phyloP scores from a whole-genome alignment of 2,329 filamentous ascomycete species.

The Emmonsia crescens region DNA sequence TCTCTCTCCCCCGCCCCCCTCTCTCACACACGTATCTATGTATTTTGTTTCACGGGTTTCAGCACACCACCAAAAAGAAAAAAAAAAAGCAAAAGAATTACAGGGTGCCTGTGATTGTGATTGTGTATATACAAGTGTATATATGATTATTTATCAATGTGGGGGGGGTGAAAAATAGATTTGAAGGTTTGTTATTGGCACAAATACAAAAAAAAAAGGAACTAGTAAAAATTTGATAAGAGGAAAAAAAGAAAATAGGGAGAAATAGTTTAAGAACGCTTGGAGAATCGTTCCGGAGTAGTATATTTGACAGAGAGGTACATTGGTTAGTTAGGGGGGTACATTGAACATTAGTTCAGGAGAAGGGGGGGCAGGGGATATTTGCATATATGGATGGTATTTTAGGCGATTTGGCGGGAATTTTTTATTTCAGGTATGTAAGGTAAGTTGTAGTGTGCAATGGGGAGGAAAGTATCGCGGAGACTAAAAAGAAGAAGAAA shows the following conservation, averaged over 20 bases:
- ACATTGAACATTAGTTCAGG: neutral
- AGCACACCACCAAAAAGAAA: too few relatives aligned
- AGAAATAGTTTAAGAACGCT: neutral
- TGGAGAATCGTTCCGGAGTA: neutral
- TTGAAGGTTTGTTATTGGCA: neutral
- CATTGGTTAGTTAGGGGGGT: neutral
- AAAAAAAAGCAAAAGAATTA: too few relatives aligned
- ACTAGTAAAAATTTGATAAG: neutral
- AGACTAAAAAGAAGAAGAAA: neutral
- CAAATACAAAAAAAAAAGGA: neutral
- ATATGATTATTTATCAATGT: too few relatives aligned
- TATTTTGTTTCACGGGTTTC: too few relatives aligned
- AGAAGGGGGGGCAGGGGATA: too few relatives aligned
- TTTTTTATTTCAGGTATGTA: neutral
- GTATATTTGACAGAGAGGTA: neutral
- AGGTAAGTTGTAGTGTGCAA: too few relatives aligned
- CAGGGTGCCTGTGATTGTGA: too few relatives aligned
- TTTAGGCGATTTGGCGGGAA: neutral
- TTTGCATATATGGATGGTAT: neutral
- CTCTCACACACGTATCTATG: too few relatives aligned
- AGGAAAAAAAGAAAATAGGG: neutral
- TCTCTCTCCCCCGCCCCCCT: too few relatives aligned
- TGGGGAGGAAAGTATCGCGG: too few relatives aligned
- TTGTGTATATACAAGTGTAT: too few relatives aligned
- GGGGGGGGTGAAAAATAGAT: neutral